Conservation (phyloP, 179 eudicot species). For the Vitellaria paradoxa region DNA sequence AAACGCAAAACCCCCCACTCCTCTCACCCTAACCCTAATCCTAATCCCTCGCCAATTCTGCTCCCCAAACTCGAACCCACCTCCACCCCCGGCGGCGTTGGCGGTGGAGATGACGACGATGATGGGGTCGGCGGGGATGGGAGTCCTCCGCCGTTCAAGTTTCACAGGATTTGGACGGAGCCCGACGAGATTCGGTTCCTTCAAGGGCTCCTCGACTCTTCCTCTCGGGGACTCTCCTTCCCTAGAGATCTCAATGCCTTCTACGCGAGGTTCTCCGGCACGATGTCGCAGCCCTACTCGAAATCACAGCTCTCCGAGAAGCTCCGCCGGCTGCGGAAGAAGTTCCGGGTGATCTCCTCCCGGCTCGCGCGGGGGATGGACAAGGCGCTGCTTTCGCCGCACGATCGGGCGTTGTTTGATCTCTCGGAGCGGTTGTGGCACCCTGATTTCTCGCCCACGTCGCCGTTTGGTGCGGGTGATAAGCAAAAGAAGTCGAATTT, state of each 20-base stretch:
- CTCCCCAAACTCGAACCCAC: constrained; percentile 8
- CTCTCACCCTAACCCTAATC: constrained; percentile 13
- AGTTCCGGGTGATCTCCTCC: constrained; percentile 36
- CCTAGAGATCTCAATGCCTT: constrained; percentile 39
- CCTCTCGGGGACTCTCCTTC: constrained; percentile 27
- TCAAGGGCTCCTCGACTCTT: constrained; percentile 32
- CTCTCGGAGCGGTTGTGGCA: constrained; percentile 41
- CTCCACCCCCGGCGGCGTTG: not conserved
- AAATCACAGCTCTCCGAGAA: constrained; percentile 55
- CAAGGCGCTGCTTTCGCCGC: constrained; percentile 26
- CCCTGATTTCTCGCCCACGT: constrained; percentile 22
- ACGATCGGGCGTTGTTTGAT: constrained; percentile 35
- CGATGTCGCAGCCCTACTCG: constrained; percentile 40
- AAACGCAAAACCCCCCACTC: constrained; percentile 44
- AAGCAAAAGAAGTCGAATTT: constrained; percentile 19
- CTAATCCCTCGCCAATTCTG: not conserved
- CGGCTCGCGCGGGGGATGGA: constrained; percentile 37
- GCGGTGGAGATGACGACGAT: not conserved
- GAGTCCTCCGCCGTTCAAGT: constrained; percentile 37
- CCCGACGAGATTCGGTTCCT: constrained; percentile 52
- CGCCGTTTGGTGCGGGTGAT: constrained; percentile 24
- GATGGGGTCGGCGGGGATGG: constrained; percentile 1
- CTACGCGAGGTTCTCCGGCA: constrained; percentile 27
- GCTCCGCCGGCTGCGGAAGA: constrained; percentile 45
- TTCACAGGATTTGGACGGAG: constrained; percentile 52